A percentile compares a stretch with the other conserved stretches of the same genome.
These are phyloP conservation scores for Acorus calamus DNA, from an alignment of 106 monocot species.

Conservation along the genomic window DNA sequence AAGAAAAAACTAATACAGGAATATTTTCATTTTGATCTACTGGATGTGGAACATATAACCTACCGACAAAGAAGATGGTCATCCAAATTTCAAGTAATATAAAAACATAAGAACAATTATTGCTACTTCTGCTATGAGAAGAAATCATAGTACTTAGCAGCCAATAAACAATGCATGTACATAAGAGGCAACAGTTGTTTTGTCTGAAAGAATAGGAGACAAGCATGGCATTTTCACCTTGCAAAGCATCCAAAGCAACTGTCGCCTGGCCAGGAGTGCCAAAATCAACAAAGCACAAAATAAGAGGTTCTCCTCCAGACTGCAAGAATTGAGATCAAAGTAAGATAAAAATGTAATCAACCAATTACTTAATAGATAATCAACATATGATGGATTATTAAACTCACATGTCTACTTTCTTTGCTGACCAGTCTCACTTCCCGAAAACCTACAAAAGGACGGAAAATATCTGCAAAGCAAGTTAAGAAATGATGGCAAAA, in stretches of 20 bases:
- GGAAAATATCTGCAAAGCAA: constrained; percentile 41
- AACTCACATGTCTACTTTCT: constrained; percentile 43
- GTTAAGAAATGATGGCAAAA: constrained; percentile 28
- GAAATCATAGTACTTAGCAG: no score
- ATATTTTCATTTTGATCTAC: no score
- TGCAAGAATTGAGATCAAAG: constrained; percentile 14
- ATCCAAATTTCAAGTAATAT: no score
- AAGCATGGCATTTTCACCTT: constrained; percentile 27
- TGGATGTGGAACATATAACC: no score
- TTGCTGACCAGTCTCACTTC: constrained; percentile 57
- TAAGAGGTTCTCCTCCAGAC: constrained; percentile 41
- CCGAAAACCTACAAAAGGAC: constrained; percentile 60
- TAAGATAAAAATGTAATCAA: background rate
- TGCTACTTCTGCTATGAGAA: no score
- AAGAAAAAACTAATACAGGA: no score
- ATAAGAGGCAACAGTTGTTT: no score
- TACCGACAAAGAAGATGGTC: no score
- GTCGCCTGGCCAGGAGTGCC: constrained; percentile 29
- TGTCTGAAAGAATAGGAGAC: background rate
- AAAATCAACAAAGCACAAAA: constrained; percentile 63
- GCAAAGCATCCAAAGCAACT: constrained; percentile 39
- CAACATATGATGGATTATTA: background rate
- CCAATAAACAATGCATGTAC: no score
- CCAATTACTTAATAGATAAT: background rate
- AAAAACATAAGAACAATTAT: no score